Base-by-base conservation (phyloP, 2,329 filamentous ascomycete genomes). In the Curvularia sp. region DNA sequence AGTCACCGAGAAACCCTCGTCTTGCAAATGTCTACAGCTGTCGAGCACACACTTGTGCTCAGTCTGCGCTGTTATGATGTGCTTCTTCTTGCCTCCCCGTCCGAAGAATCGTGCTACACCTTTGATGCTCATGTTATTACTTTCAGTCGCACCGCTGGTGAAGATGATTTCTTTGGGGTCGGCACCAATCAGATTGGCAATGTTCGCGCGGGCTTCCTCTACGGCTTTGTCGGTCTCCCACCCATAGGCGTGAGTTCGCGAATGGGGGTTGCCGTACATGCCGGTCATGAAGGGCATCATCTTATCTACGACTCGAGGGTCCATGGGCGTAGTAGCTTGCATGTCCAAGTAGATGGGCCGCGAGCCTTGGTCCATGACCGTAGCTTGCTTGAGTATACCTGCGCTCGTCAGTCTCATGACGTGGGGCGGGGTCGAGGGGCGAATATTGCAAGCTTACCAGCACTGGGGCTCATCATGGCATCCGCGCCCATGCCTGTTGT, bases 41-140 rank as follows among this genome's bases (percentile, higher is more conserved):
- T 99, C 95, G 52, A 99, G 84, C 15, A 99, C 95, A 79, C 95
- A 99, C 82, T 99, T 99, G 84, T 99, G 95, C 80, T 99, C 95
- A 0, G 95, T 99, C 81, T 98, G 95, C 39, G 88, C 92, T 24
- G 95, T 99, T 78, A 99, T 93, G 73, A 99, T 94, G 79, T 99
- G 95, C 81, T 91, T 97, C 88, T 98, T 98, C 87, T 97, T 97
- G 70, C 93, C 93, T 2, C 87, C 88, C 57, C 92, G 88, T 66
- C 92, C 93, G 76, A 97, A 97, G 81, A 99, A 99, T 63, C 94
- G 86, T 20, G 95, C 93, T 8, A 99, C 94, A 64, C 95, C 95
- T 82, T 99, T 99, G 82, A 99, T 92, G 79, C 93, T 97, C 95
- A 99, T 99, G 74, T 99, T 99, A 81, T 99, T 99, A 76, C 93